Base-by-base conservation (phyloP, 768 basidiomycete species). In the Mycena indigotica region DNA sequence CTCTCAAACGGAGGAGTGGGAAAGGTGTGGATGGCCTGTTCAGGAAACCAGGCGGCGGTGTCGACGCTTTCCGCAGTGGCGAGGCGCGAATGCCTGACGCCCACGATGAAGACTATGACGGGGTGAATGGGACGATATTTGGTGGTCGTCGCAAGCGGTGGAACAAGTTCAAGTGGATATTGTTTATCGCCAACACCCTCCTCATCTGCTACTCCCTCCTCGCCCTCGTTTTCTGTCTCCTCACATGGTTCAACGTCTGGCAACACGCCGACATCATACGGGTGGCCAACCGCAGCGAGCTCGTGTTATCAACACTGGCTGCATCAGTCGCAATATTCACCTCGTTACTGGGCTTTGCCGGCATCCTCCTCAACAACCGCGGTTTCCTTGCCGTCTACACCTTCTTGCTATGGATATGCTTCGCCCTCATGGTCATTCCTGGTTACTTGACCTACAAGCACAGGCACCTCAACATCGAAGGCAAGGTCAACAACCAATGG, bases 91-190 rank as follows among this genome's bases (percentile, higher is more conserved):
- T 87, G 80, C 71, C 76, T 1, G 75, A 68, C 23, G 72, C 74
- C 53, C 75, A 74, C 39, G 83, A 84, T 56, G 83, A 85, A 25
- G 84, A 85, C 66, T 82, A 84, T 61, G 83, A 85, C 58, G 75
- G 71, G 6, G 64, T 72, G 19, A 61, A 57, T 21, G 69, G 74
- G 41, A 68, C 69, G 25, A 75, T 73, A 71, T 82, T 80, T 67
- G 77, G 77, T 35, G 73, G 71, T 49, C 55, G 48, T 67, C 66
- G 1, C 73, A 74, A 58, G 70, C 78, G 64, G 49, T 95, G 92
- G 92, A 93, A 85, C 67, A 81, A 77, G 60, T 94, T 93, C 80
- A 94, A 95, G 70, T 93, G 90, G 90, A 73, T 80, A 12, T 70
- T 94, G 3, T 87, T 93, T 70, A 41, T 83, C 46, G 75, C 87